A percentile compares a stretch with the other conserved stretches of the same genome.
These are phyloP conservation scores for Globisporangium echinulatum DNA, from an alignment of 352 stramenopile species.

Conservation along the genomic window DNA sequence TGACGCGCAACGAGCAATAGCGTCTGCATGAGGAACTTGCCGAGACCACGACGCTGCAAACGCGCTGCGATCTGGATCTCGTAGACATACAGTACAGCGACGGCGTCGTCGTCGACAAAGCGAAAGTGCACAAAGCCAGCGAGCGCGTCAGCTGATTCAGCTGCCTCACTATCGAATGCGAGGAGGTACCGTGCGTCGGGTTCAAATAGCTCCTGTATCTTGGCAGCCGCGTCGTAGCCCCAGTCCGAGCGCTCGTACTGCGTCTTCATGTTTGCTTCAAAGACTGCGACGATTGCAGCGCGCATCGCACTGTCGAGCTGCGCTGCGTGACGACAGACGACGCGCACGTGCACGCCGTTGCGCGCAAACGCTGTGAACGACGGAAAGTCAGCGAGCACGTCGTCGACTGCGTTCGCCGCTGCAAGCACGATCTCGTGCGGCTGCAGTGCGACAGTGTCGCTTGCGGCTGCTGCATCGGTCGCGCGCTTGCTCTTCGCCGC, in stretches of 20 bases:
- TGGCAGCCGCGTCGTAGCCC: constrained; percentile 86
- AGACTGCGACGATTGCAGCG: constrained; percentile 55
- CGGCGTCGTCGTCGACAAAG: constrained; percentile 90
- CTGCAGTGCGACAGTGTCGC: neutral
- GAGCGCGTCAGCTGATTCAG: constrained; percentile 14
- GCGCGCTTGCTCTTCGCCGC: neutral
- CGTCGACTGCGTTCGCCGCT: constrained; percentile 38
- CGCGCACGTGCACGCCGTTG: constrained; percentile 33
- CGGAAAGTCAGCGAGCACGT: constrained; percentile 62
- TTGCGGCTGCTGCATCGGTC: neutral
- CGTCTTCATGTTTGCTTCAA: constrained; percentile 90
- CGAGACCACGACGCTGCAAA: constrained; percentile 72
- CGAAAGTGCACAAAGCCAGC: constrained; percentile 90
- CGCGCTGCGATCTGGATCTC: constrained; percentile 85
- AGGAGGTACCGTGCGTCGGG: constrained; percentile 85
- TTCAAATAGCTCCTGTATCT: constrained; percentile 82
- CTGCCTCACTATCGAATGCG: constrained; percentile 17
- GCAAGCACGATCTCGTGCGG: constrained; percentile 21
- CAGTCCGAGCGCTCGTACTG: constrained; percentile 87
- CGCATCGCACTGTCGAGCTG: constrained; percentile 25
- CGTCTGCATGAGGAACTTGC: constrained; percentile 90
- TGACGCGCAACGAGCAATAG: constrained; percentile 75
- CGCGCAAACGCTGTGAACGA: constrained; percentile 49
- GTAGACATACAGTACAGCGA: constrained; percentile 90
- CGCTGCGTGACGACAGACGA: constrained; percentile 36